A percentile compares a stretch with the other conserved stretches of the same genome.
Conservation (phyloP, 495 filamentous ascomycete genomes). For the Annulohypoxylon bovei region DNA sequence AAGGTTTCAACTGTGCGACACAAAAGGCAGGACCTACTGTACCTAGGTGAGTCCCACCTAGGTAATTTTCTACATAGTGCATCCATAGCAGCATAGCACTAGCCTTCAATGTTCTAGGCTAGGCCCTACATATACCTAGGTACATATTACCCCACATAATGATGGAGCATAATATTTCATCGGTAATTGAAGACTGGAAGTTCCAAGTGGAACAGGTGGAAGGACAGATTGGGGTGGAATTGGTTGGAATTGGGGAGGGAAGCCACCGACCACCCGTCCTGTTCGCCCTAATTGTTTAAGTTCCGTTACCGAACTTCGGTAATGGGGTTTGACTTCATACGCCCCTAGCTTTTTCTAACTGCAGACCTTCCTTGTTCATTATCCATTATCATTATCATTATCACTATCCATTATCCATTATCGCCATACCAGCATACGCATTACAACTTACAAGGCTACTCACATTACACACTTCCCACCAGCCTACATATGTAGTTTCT, state of each 20-base stretch:
- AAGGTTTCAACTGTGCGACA: constrained; percentile 4
- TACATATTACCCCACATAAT: not conserved
- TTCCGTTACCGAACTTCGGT: not conserved
- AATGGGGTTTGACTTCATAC: constrained; percentile 9
- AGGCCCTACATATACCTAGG: not conserved
- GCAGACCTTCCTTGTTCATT: not conserved
- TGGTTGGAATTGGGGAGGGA: not conserved
- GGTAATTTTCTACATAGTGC: not conserved
- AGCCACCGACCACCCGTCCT: constrained; percentile 8
- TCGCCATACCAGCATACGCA: constrained; percentile 11
- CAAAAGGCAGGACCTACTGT: not conserved
- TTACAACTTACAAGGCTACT: not conserved
- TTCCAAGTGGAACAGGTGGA: constrained; percentile 28
- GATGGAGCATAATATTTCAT: not conserved
- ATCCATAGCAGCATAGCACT: no score
- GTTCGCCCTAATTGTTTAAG: constrained; percentile 10
- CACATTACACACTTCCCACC: not conserved
- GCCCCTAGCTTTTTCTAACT: constrained; percentile 28
- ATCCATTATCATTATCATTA: not conserved
- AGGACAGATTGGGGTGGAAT: constrained; percentile 18
- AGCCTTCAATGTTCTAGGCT: not conserved
- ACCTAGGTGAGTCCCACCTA: not conserved
- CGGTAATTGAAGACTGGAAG: not conserved
- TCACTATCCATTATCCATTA: not conserved
- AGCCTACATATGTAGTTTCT: not conserved